Base-by-base conservation (phyloP, 108 stramenopile species). In the Discostella stelligeroides region DNA sequence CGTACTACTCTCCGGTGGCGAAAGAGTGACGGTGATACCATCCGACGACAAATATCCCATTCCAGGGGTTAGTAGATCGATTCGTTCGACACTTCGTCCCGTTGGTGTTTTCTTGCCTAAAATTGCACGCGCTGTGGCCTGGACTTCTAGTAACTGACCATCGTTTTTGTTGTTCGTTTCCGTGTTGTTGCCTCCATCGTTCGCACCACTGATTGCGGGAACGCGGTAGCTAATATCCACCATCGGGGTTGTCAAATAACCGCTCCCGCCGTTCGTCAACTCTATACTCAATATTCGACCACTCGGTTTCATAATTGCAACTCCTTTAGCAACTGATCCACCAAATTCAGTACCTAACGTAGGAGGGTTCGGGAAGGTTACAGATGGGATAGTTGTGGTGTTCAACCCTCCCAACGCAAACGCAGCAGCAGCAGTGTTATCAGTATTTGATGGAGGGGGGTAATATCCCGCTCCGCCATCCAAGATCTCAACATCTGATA, bases 391-490 rank as follows among this genome's bases (percentile, higher is more conserved):
- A 25, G 20, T 14, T 0, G 6, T 34, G 6, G 34, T 6, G 6
- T 34, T 34, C 34, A 6, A 34, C 6, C 34, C 34, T 34, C 6
- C 34, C 34, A 34, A 34, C 3, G 34, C 3, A 34, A 6, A 3
- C 3, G 34, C 6, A 34, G 34, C 34, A 34, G 34, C 34, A 34
- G 3, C 6, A 34, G 34, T 34, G 6, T 5, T 6, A 34, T 3
- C 34, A 39, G 25, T 29, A 5, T 84, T 85, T 57, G 88, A 88
- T 11, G 84, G 84, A 13, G 85, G 85, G 38, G 80, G 80, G 2
- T 83, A 79, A 61, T 94, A 94, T 39, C 92, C 92, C 18, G 63
- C 41, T 21, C 89, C 89, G 14, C 57, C 66, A 78, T 91, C 84
- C 0, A 76, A 39, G 45, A 94, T 70, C 0, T 60, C 42, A 28